Base-by-base conservation (phyloP, 2,329 filamentous ascomycete species). In the Penicillium griseofulvum region DNA sequence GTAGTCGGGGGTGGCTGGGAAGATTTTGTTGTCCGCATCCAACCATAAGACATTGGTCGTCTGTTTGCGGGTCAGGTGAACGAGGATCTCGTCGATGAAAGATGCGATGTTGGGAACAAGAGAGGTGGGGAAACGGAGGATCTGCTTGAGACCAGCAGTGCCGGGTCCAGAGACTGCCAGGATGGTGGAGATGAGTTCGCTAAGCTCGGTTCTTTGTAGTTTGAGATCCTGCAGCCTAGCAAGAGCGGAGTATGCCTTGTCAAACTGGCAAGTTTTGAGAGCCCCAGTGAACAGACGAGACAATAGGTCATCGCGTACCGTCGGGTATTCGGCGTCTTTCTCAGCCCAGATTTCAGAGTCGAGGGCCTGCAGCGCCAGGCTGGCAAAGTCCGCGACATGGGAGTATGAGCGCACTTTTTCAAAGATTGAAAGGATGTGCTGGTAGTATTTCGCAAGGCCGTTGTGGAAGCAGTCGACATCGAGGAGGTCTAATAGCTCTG, bases 281-380 rank as follows among this genome's bases (percentile, higher is more conserved):
- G 91, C 87, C 17, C 91, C 89, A 58, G 86, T 87, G 78, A 97
- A 97, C 2, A 96, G 81, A 3, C 91, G 87, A 62, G 86, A 88
- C 19, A 95, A 85, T 66, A 97, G 84, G 57, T 95, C 89, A 1
- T 83, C 83, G 56, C 83, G 83, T 55, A 84, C 71, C 38, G 71
- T 61, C 5, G 63, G 53, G 54, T 74, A 76, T 36, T 78, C 73
- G 2, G 67, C 58, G 37, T 73, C 66, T 52, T 70, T 65, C 36
- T 71, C 68, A 17, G 65, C 68, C 44, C 65, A 65, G 16, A 65
- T 59, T 54, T 72, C 68, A 22, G 70, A 67, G 31, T 70, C 67
- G 34, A 76, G 61, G 31, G 89, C 88, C 65, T 90, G 86, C 39
- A 95, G 78, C 6, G 89, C 87, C 24, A 92, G 78, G 37, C 85